Base-by-base conservation (phyloP, 2,329 filamentous ascomycete genomes). In the Neofusicoccum parvum region DNA sequence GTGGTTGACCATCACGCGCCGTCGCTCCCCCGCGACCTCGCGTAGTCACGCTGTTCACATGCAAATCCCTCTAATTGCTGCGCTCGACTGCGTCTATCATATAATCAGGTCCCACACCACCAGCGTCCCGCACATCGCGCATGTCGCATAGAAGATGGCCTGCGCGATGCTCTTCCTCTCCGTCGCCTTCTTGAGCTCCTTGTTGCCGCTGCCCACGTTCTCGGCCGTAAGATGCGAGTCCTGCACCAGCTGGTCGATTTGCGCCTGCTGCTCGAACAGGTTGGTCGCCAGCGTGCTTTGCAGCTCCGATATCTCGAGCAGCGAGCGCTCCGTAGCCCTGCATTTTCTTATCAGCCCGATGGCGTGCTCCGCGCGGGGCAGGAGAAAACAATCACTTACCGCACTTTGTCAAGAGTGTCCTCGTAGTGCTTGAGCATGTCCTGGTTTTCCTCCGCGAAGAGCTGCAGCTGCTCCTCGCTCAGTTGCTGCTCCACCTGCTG, bases 371-470 rank as follows among this genome's bases (percentile, higher is more conserved):
- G 17, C 11, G 3, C 7, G 39, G 10, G 20, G 36, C 17, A n/a
- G 11, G 23, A 20, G 27, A 36, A 15, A 11, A n/a, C 32, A 5
- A 36, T 15, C n/a, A 85, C 91, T 64, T 86, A 96, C 92, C 90
- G 91, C 70, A 98, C 92, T 85, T 98, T 95, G 77, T 94, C 90
- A 75, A 98, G 82, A n/a, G 92, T 93, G 79, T 91, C 92, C 78
- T 97, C 92, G 78, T 96, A 97, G 78, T 97, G 92, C 77, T 91
- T 91, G 71, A 98, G 84, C 89, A 99, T 93, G 69, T 92, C 89
- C 77, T 93, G 89, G 75, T 98, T 97, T 74, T 96, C 94, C 78
- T 92, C 87, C 71, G 94, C 94, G 80, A 99, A 98, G 75, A 97
- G 86, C 76, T 97, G 94, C 62, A 95, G 82, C 78, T 98, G 94